phyloP scores from a whole-genome alignment of 108 stramenopile species.

The Cafeteria roenbergensis region DNA sequence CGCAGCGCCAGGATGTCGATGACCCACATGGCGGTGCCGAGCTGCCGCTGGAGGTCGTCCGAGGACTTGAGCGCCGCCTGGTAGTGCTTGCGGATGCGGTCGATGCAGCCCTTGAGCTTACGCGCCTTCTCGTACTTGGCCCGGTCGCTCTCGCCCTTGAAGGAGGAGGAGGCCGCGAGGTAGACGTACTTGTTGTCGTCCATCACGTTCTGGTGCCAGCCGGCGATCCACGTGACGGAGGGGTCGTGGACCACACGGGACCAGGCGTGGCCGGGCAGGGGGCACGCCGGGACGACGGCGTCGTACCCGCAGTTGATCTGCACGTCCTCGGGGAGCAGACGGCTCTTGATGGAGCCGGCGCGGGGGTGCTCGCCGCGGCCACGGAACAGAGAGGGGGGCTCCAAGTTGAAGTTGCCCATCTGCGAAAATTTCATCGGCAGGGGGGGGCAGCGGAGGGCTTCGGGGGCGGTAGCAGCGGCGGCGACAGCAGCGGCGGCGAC shows the following conservation, averaged over 20 bases:
- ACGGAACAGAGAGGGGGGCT: conserved; percentile 94
- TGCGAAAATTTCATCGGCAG: too few species aligned
- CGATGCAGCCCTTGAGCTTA: conserved; percentile 82
- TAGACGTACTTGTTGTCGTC: conserved; percentile 92
- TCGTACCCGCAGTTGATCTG: conserved; percentile 63
- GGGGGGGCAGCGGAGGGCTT: too few species aligned
- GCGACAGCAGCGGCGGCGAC: too few species aligned
- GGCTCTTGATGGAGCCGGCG: conserved; percentile 88
- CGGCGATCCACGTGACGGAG: conserved; percentile 85
- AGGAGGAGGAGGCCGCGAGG: conserved; percentile 81
- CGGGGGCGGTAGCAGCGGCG: too few species aligned
- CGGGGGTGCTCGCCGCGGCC: conserved; percentile 97
- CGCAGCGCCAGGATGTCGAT: conserved; percentile 96
- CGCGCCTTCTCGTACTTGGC: conserved; percentile 96
- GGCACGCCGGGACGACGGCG: conserved; percentile 69
- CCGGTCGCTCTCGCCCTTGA: conserved; percentile 95
- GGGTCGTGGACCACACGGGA: conserved; percentile 83
- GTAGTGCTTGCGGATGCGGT: conserved; percentile 74
- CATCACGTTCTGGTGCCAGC: conserved; percentile 94
- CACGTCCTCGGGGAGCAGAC: conserved; percentile 74
- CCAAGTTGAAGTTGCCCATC: conserved; percentile 56
- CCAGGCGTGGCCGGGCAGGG: conserved; percentile 89
- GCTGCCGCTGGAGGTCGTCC: conserved; percentile 53
- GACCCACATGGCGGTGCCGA: conserved; percentile 98
- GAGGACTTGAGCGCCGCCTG: conserved; percentile 65